These are phyloP conservation scores for Penicillium samsonianum DNA, from an alignment of 495 filamentous ascomycete genomes.

Conservation along the genomic window DNA sequence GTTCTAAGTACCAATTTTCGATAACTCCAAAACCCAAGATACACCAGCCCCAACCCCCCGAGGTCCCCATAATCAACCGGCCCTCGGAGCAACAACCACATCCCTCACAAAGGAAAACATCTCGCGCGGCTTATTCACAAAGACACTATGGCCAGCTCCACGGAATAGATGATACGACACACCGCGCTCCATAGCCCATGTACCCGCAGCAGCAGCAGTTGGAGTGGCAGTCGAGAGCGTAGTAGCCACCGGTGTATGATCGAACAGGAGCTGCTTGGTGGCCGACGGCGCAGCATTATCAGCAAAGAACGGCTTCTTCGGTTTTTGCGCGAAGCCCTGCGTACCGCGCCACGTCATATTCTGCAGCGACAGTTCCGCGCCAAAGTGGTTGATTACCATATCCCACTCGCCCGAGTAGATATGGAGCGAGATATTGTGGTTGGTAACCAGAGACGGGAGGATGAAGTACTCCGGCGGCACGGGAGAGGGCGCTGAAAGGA, in stretches of 20 bases:
- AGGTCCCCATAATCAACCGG: neutral
- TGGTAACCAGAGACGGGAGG: constrained; percentile 36
- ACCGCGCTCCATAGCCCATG: constrained; percentile 34
- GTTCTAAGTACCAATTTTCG: neutral
- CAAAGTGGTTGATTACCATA: constrained; percentile 44
- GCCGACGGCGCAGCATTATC: constrained; percentile 27
- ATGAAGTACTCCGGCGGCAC: constrained; percentile 35
- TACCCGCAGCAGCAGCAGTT: constrained; percentile 22
- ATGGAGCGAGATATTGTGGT: constrained; percentile 39
- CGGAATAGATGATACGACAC: constrained; percentile 41
- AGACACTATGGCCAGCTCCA: constrained; percentile 39
- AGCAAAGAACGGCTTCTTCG: constrained; percentile 23
- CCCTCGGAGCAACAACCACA: constrained; percentile 32
- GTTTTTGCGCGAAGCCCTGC: constrained; percentile 32
- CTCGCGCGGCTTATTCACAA: constrained; percentile 36
- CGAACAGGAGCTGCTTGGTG: neutral
- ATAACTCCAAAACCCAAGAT: neutral
- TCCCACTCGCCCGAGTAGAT: constrained; percentile 45
- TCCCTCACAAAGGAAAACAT: constrained; percentile 46
- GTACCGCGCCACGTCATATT: constrained; percentile 44
- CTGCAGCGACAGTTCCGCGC: constrained; percentile 40
- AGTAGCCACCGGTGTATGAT: neutral
- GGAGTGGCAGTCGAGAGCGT: constrained; percentile 2
- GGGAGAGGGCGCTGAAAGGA: constrained; percentile 22
- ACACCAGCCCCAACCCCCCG: neutral